Conservation (phyloP, 2,329 filamentous ascomycete species). For the Mycosphaerella sp. region DNA sequence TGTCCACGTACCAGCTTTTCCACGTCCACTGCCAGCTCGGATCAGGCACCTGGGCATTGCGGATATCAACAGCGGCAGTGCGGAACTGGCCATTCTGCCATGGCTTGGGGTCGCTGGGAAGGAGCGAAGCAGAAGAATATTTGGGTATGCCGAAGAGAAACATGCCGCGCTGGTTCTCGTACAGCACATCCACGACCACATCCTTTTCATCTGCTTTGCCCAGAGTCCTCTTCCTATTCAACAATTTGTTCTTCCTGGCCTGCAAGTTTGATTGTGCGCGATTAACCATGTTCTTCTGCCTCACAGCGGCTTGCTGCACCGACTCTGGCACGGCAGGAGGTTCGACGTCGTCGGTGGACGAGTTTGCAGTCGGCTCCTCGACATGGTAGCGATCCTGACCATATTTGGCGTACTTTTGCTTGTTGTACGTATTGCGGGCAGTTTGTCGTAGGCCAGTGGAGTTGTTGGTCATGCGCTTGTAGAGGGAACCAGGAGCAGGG, state of each 20-base stretch:
- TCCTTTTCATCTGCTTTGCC: conserved; percentile 35
- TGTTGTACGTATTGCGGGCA: conserved; percentile 28
- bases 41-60: conserved; percentile 86
- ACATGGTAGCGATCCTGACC: conserved; percentile 30
- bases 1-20: conserved; percentile 67
- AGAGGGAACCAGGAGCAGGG: conserved; percentile 16
- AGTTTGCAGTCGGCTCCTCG: conserved; percentile 10
- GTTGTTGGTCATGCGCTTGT: conserved; percentile 28
- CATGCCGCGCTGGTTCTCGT: conserved; percentile 88
- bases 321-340: conserved; percentile 17
- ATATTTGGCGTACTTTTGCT: conserved; percentile 35
- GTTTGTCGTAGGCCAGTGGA: conserved; percentile 26
- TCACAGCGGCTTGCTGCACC: conserved; percentile 13
- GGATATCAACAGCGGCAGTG: conserved; percentile 61
- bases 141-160: conserved; percentile 84
- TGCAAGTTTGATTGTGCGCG: conserved; percentile 25
- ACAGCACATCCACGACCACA: conserved; percentile 72
- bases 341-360: conserved; percentile 17
- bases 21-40: conserved; percentile 90
- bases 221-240: conserved; percentile 31
- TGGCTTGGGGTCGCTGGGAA: conserved; percentile 75
- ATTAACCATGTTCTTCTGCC: conserved; percentile 27
- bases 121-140: conserved; percentile 81
- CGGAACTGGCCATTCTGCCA: conserved; percentile 66
- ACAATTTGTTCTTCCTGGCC: conserved; percentile 27